phyloP scores from a whole-genome alignment of 768 basidiomycete genomes.

The Auriculariales sp. region DNA sequence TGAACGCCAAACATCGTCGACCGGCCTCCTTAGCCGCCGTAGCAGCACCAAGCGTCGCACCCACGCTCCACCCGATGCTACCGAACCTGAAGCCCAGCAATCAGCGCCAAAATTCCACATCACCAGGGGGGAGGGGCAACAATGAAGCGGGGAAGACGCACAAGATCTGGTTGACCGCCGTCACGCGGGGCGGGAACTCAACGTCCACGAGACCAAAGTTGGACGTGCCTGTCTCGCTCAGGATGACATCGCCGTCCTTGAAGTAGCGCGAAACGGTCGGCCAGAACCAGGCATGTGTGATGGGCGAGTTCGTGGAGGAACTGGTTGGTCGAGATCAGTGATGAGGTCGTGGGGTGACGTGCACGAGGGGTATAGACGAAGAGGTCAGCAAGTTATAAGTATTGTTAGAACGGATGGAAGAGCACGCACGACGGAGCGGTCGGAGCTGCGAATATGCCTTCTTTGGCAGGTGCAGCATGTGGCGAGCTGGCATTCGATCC shows the following conservation, averaged over 20 bases:
- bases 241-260: background rate
- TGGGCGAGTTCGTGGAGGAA: no score
- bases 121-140: no score
- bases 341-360: no score
- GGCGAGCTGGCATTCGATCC: background rate
- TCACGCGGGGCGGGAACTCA: background rate
- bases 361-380: no score
- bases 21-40: conserved; percentile 56
- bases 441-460: no score
- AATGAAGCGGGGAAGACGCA: no score
- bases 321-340: no score
- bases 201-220: background rate
- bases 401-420: no score
- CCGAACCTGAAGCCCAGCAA: background rate
- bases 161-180: background rate
- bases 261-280: background rate
- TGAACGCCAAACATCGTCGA: conserved; percentile 64
- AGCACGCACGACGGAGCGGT: no score
- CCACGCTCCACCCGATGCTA: conserved; percentile 83
- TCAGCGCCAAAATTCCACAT: background rate
- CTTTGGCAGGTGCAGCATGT: background rate
- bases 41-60: conserved; percentile 63
- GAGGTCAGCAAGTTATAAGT: no score
- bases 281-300: background rate
- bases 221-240: background rate